Evolutionary conservation across 108 stramenopile genomes (phyloP).

Genomic region (Thalassiosira profunda): DNA sequence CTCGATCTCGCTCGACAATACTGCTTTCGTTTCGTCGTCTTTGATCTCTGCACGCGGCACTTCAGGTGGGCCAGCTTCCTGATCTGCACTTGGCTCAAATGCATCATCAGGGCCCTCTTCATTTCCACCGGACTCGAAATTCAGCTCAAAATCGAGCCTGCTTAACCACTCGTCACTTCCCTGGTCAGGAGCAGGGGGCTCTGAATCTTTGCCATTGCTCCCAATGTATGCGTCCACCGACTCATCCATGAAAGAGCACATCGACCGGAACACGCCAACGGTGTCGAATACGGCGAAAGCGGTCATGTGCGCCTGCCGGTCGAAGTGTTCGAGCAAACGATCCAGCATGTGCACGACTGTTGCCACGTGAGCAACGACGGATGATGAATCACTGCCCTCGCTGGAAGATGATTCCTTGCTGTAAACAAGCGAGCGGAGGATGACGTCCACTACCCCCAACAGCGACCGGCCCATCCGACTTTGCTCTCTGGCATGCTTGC

Average conservation of each 20-base stretch:
- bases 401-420: too few species aligned
- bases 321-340: constrained; percentile 25
- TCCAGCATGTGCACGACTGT: constrained; percentile 29
- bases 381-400: not conserved
- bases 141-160: constrained; percentile 29
- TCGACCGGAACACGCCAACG: constrained; percentile 32
- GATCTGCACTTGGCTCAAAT: not conserved
- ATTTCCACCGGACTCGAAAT: not conserved
- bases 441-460: constrained; percentile 37
- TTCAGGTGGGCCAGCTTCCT: constrained; percentile 7
- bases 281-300: constrained; percentile 13
- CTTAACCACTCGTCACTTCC: constrained; percentile 13
- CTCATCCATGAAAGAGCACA: constrained; percentile 30
- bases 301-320: constrained; percentile 14
- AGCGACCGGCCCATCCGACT: constrained; percentile 23
- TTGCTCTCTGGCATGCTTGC: constrained; percentile 27
- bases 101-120: constrained; percentile 2
- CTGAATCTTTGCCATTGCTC: not conserved
- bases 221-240: constrained; percentile 7
- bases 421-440: constrained; percentile 20
- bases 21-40: constrained; percentile 5
- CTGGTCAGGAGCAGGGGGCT: not conserved
- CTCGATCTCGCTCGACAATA: constrained; percentile 23
- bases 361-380: constrained; percentile 9
- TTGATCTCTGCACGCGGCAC: not conserved